Conservation (phyloP, 108 stramenopile genomes). For the Discostella stelligeroides region DNA sequence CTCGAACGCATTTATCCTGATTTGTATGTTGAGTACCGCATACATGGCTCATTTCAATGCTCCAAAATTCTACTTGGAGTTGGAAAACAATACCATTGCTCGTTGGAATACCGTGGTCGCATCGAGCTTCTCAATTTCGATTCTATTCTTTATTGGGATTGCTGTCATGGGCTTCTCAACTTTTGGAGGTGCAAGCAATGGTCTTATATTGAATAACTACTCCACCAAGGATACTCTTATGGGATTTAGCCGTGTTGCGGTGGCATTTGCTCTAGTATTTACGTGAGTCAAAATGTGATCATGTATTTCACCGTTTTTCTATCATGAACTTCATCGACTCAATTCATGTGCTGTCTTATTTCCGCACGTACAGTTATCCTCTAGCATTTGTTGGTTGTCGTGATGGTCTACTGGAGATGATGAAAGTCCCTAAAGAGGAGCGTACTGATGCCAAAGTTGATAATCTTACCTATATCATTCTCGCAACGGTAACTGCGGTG, state of each 20-base stretch:
- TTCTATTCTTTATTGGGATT: conserved; percentile 77
- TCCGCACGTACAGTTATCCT: conserved; percentile 74
- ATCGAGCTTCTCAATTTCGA: conserved; percentile 77
- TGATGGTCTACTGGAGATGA: conserved; percentile 75
- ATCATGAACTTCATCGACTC: no score
- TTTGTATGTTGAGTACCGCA: conserved; percentile 97
- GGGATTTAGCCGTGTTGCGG: conserved; percentile 86
- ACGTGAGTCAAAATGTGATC: conserved; percentile 52
- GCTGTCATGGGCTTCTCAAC: conserved; percentile 89
- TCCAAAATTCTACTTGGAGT: conserved; percentile 80
- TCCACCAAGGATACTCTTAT: conserved; percentile 84
- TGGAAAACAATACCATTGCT: conserved; percentile 86
- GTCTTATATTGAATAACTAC: conserved; percentile 96
- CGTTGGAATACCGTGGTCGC: conserved; percentile 82
- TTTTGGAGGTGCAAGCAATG: conserved; percentile 84
- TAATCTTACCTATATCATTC: conserved; percentile 52
- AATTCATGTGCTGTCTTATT: no score
- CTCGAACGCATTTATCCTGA: conserved; percentile 78
- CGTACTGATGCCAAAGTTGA: conserved; percentile 66
- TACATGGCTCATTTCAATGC: conserved; percentile 98
- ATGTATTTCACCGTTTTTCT: conserved; percentile 33
- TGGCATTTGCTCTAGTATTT: conserved; percentile 90
- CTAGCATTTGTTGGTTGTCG: conserved; percentile 86
- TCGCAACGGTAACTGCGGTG: conserved; percentile 48
- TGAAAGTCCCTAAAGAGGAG: conserved; percentile 58